Evolutionary conservation across 345 rosid genomes (phyloP).

Genomic region (Syzygium aqueum): DNA sequence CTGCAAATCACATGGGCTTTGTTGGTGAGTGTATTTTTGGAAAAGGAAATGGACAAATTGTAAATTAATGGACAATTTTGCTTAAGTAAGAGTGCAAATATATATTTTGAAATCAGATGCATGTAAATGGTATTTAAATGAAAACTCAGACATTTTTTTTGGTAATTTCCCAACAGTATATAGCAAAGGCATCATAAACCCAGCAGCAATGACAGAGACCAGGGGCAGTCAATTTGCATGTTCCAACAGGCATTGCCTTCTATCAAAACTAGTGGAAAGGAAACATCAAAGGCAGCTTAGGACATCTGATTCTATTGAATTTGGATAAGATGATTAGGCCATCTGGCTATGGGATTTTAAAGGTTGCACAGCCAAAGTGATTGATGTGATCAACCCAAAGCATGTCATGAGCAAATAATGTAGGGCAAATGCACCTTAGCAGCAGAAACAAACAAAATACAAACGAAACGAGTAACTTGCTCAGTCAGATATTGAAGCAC

Average conservation of each 20-base stretch:
- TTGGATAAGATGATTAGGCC: not conserved
- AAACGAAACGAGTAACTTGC: not conserved
- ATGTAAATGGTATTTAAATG: not conserved
- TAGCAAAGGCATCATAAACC: not conserved
- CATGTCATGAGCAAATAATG: not conserved
- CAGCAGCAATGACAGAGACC: not conserved
- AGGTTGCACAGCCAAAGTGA: not conserved
- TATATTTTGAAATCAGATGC: not conserved
- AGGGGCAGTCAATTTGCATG: not conserved
- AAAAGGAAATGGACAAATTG: not conserved
- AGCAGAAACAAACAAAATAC: not conserved
- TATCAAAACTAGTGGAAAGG: not conserved
- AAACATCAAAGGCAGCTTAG: not conserved
- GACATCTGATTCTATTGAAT: not conserved
- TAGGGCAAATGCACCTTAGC: not conserved
- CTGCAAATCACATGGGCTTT: not conserved
- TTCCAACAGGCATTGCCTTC: not conserved
- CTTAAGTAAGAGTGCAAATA: not conserved
- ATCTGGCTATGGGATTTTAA: not conserved
- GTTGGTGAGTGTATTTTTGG: not conserved
- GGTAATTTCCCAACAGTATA: not conserved
- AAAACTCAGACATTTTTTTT: not conserved
- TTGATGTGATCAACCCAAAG: not conserved
- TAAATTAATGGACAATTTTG: not conserved
- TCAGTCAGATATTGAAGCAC: not conserved